Conservation (phyloP, 2,329 filamentous ascomycete species). For the Colletotrichum tabaci region DNA sequence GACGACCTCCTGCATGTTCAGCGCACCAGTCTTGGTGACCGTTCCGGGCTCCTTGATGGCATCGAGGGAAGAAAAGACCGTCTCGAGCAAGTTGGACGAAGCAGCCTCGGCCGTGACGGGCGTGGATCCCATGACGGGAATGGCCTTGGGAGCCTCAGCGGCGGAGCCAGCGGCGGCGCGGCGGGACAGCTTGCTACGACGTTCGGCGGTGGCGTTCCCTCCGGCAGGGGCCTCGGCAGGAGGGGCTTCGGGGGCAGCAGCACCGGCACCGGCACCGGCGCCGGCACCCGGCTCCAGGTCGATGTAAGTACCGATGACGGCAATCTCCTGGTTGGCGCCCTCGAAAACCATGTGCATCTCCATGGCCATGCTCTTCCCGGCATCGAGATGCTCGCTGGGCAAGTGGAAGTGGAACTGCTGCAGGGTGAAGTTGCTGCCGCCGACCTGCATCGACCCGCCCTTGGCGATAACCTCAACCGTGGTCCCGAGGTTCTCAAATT, state of each 20-base stretch:
- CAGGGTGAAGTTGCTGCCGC: constrained; percentile 55
- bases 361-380: constrained; percentile 62
- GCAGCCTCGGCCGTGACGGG: constrained; percentile 55
- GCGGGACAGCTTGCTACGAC: constrained; percentile 37
- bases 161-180: constrained; percentile 22
- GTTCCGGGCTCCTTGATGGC: constrained; percentile 61
- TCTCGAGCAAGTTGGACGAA: constrained; percentile 60
- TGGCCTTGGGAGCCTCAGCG: constrained; percentile 40
- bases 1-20: constrained; percentile 61
- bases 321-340: constrained; percentile 56
- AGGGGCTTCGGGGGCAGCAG: constrained; percentile 38
- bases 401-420: constrained; percentile 67
- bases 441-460: constrained; percentile 54
- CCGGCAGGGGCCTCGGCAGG: constrained; percentile 27
- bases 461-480: constrained; percentile 70
- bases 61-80: constrained; percentile 59
- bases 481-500: constrained; percentile 71
- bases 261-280: constrained; percentile 34
- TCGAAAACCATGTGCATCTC: constrained; percentile 74
- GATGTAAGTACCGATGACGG: constrained; percentile 62
- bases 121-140: constrained; percentile 58
- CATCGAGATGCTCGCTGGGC: constrained; percentile 64
- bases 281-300: constrained; percentile 52
- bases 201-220: constrained; percentile 29
- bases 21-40: constrained; percentile 55